phyloP scores from a whole-genome alignment of 2,329 filamentous ascomycete species.

The Cercospora citrullina region DNA sequence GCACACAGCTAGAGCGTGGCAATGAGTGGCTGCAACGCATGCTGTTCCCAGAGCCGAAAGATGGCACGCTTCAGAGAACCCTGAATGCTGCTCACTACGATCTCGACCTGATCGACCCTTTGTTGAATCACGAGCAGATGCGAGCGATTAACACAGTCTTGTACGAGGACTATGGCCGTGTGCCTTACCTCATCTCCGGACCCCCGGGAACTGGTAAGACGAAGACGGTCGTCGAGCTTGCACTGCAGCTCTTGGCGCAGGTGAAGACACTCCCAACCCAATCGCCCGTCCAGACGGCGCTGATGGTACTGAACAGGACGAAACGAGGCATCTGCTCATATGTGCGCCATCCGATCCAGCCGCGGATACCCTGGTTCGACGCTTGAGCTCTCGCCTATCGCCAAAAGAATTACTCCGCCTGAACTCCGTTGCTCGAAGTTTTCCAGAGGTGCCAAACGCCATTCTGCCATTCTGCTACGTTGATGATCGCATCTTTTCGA shows the following conservation, averaged over 20 bases:
- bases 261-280: not conserved
- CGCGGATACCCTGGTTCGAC: slow-evolving; percentile 29
- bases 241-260: slow-evolving; percentile 33
- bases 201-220: slow-evolving; percentile 57
- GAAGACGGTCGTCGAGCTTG: slow-evolving; percentile 51
- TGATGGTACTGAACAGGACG: not conserved
- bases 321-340: slow-evolving; percentile 25
- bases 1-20: slow-evolving; percentile 6
- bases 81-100: slow-evolving; percentile 41
- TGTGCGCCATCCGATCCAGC: slow-evolving; percentile 35
- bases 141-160: slow-evolving; percentile 48
- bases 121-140: slow-evolving; percentile 52
- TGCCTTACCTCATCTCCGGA: slow-evolving; percentile 52
- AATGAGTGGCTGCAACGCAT: slow-evolving; percentile 42
- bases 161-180: slow-evolving; percentile 44
- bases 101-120: slow-evolving; percentile 42
- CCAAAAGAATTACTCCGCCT: slow-evolving; percentile 29
- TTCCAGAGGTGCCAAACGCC: slow-evolving; percentile 31
- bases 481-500: slow-evolving; percentile 29
- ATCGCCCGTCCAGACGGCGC: too few relatives aligned
- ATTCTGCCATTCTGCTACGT: slow-evolving; percentile 31
- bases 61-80: slow-evolving; percentile 43
- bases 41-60: slow-evolving; percentile 45
- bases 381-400: slow-evolving; percentile 24
- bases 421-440: slow-evolving; percentile 29